phyloP scores from a whole-genome alignment of 2,329 filamentous ascomycete genomes.

The Hypocrella siamensis region DNA sequence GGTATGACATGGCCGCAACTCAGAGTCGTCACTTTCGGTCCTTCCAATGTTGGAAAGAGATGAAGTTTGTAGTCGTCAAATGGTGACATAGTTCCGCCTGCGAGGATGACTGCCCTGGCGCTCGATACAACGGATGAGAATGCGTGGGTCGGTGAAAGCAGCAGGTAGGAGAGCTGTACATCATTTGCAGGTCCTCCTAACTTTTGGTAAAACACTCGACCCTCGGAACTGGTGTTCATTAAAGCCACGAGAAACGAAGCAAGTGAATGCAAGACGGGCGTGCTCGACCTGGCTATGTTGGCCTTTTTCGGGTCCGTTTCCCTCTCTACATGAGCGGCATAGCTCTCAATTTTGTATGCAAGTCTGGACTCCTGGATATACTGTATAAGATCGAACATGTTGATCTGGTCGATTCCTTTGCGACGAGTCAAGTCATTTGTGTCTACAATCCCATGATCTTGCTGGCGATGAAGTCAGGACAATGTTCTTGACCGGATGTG shows the following conservation, averaged over 20 bases:
- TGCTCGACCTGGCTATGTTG: conserved; percentile 10
- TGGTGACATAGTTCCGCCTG: conserved; percentile 94
- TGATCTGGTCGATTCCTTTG: conserved; percentile 90
- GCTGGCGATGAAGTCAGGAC: conserved; percentile 7
- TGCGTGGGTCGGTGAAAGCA: conserved; percentile 81
- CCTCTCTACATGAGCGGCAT: conserved; percentile 48
- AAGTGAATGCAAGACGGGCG: conserved; percentile 38
- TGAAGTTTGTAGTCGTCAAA: conserved; percentile 82
- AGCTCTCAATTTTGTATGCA: conserved; percentile 87
- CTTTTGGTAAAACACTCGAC: conserved; percentile 49
- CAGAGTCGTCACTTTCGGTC: conserved; percentile 54
- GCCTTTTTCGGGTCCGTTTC: conserved; percentile 16
- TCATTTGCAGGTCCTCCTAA: conserved; percentile 19
- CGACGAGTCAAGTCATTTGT: conserved; percentile 58
- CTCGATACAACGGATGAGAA: conserved; percentile 78
- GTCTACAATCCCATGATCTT: conserved; percentile 51
- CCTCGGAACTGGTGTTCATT: conserved; percentile 68
- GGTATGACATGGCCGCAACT: conserved; percentile 95
- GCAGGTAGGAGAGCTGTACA: conserved; percentile 62
- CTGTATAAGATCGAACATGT: conserved; percentile 71
- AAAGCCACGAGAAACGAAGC: conserved; percentile 58
- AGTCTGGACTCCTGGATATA: conserved; percentile 89
- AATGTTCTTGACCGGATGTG: not conserved
- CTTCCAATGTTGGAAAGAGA: conserved; percentile 60
- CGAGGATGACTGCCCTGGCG: conserved; percentile 75